phyloP scores from a whole-genome alignment of 2,329 filamentous ascomycete genomes.

The Didymellaceae sp. region DNA sequence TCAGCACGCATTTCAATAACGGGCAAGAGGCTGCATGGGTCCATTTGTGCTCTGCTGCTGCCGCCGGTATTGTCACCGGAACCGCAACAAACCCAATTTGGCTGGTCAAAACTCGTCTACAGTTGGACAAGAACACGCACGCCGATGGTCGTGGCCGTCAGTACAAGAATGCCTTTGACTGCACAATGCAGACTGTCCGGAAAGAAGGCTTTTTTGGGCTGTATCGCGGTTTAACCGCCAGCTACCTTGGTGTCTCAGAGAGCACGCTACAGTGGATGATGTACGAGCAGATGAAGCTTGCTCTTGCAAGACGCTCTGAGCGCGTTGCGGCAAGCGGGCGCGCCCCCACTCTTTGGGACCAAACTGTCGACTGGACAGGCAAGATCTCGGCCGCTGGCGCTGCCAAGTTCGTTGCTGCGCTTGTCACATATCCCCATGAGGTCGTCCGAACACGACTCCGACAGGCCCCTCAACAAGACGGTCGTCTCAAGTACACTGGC shows the following conservation, averaged over 20 bases:
- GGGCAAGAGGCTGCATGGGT: constrained; percentile 75
- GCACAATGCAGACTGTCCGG: constrained; percentile 79
- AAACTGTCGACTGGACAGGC: constrained; percentile 77
- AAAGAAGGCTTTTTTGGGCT: constrained; percentile 82
- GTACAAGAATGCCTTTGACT: constrained; percentile 90
- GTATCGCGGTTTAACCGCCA: constrained; percentile 89
- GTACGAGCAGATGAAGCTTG: constrained; percentile 89
- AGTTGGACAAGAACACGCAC: constrained; percentile 86
- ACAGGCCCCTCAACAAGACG: constrained; percentile 77
- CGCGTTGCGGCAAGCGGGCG: constrained; percentile 62
- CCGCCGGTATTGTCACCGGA: constrained; percentile 82
- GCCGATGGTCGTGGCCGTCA: constrained; percentile 66
- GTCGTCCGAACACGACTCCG: constrained; percentile 83
- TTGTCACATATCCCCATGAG: constrained; percentile 92
- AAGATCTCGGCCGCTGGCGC: constrained; percentile 79
- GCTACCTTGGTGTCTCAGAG: constrained; percentile 89
- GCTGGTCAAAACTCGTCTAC: constrained; percentile 91
- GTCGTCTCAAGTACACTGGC: constrained; percentile 83
- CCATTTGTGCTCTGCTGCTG: constrained; percentile 76
- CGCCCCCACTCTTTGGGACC: constrained; percentile 73
- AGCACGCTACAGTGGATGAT: constrained; percentile 92
- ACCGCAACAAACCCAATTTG: constrained; percentile 96
- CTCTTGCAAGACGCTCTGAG: constrained; percentile 70
- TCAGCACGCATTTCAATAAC: constrained; percentile 75
- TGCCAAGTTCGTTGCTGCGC: constrained; percentile 83